These are phyloP conservation scores for Penicillium sp. DNA, from an alignment of 2,329 filamentous ascomycete species.

Conservation along the genomic window DNA sequence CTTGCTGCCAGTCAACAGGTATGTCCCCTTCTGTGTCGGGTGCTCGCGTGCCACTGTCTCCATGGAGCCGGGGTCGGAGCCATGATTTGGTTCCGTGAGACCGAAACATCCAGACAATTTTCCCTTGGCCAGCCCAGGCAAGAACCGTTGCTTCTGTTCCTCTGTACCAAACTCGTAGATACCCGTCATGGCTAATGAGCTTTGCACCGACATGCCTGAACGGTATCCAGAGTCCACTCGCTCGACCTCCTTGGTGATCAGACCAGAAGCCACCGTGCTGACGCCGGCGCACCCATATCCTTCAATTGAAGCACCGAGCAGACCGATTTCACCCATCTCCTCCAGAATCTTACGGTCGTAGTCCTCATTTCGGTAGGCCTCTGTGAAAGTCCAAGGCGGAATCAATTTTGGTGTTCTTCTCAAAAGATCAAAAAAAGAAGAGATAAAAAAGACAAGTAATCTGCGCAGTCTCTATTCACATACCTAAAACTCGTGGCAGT, in stretches of 20 bases:
- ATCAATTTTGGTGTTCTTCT: background rate
- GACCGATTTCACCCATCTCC: constrained; percentile 90
- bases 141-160: constrained; percentile 78
- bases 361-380: constrained; percentile 78
- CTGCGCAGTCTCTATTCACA: constrained; percentile 21
- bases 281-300: constrained; percentile 86
- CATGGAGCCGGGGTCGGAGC: constrained; percentile 86
- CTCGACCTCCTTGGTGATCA: constrained; percentile 87
- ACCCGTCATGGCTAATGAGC: constrained; percentile 86
- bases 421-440: background rate
- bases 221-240: constrained; percentile 87
- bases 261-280: constrained; percentile 77
- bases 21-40: constrained; percentile 75
- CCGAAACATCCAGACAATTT: constrained; percentile 81
- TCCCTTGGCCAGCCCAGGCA: constrained; percentile 76
- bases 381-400: constrained; percentile 39
- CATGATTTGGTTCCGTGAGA: constrained; percentile 87
- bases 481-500: constrained; percentile 79
- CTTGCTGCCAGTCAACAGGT: constrained; percentile 72
- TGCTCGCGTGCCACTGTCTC: constrained; percentile 81
- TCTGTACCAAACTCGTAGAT: constrained; percentile 82
- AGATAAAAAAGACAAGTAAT: background rate
- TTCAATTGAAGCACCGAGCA: constrained; percentile 77
- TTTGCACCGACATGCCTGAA: constrained; percentile 89
- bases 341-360: constrained; percentile 79